Conservation (phyloP, 2,329 filamentous ascomycete species). For the Aspergillus bombycis region DNA sequence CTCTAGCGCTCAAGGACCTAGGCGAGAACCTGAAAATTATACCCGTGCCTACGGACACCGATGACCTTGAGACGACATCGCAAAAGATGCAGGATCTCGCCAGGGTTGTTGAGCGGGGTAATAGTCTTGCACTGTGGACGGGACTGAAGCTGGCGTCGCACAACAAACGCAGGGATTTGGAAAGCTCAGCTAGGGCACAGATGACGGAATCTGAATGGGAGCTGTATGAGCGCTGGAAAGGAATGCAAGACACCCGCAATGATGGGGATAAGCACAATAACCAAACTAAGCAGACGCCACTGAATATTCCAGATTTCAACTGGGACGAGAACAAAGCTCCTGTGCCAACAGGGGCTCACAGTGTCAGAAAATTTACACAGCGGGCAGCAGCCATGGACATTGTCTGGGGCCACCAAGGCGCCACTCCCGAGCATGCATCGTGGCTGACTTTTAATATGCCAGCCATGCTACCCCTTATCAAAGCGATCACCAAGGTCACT, state of each 20-base stretch:
- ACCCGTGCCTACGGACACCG: conserved; percentile 18
- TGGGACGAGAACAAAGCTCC: conserved; percentile 22
- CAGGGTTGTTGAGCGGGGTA: conserved; percentile 16
- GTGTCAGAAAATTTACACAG: conserved; percentile 22
- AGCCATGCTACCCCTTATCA: conserved; percentile 25
- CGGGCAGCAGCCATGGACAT: conserved; percentile 26
- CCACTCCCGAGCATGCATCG: conserved; percentile 27
- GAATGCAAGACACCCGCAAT: not conserved
- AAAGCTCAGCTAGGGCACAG: conserved; percentile 16
- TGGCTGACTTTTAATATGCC: conserved; percentile 27
- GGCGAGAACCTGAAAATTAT: conserved; percentile 14
- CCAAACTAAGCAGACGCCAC: not conserved
- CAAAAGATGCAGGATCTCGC: conserved; percentile 22
- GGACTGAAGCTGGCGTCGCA: conserved; percentile 17
- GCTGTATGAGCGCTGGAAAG: conserved; percentile 14
- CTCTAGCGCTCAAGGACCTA: conserved; percentile 7
- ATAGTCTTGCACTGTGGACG: conserved; percentile 26
- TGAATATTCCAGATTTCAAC: conserved; percentile 17
- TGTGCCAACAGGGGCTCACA: conserved; percentile 21
- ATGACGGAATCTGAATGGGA: conserved; percentile 18
- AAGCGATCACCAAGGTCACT: conserved; percentile 25
- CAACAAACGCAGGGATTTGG: conserved; percentile 5
- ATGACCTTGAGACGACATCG: conserved; percentile 22
- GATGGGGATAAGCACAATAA: not conserved
- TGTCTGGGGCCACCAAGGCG: conserved; percentile 24